Evolutionary conservation across 2,329 filamentous ascomycete genomes (phyloP), one percentile per base, ranked within the genome.

Genomic region (Drechslerella dactyloides): DNA sequence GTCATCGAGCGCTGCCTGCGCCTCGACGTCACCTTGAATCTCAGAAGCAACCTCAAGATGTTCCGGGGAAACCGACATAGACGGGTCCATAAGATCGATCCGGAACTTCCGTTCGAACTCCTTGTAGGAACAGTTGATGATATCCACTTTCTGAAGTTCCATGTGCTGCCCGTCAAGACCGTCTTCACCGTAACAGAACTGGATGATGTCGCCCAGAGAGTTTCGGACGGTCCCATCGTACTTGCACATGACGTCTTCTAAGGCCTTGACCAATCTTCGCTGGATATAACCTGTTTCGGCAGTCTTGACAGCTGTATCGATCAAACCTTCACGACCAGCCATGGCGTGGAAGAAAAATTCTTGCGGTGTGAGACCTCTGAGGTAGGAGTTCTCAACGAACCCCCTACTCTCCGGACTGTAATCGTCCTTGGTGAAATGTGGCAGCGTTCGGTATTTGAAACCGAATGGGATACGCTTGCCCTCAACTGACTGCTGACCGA

Each of bases 311-410:
- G 94, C 94, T 58, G 94, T 99, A 85, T 99, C 94, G 77, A 99
- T 99, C 62, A 99, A 85, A 96, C 94, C 94, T 82, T 99, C 94
- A 83, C 94, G 88, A 91, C 94, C 94, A 84, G 94, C 94, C 94
- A 99, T 99, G 78, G 94, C 94, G 85, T 99, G 94, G 85, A 99
- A 99, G 83, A 97, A 99, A 82, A 99, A 99, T 77, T 99, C 94
- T 0, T 90, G 89, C 0, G 94, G 94, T 0, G 96, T 99, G 69
- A 99, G 83, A 63, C 94, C 94, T 83, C 94, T 90, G 11, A 99
- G 86, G 77, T 99, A 99, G 0, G 94, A 99, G 82, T 99, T 99
- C 81, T 99, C 94, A 19, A 99, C 94, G 78, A 99, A 99, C 46
- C 94, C 94, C 82, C 94, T 89, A 51, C 94, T 93, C 79, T 97